phyloP scores from a whole-genome alignment of 352 stramenopile species.

The Globisporangium spiculum region DNA sequence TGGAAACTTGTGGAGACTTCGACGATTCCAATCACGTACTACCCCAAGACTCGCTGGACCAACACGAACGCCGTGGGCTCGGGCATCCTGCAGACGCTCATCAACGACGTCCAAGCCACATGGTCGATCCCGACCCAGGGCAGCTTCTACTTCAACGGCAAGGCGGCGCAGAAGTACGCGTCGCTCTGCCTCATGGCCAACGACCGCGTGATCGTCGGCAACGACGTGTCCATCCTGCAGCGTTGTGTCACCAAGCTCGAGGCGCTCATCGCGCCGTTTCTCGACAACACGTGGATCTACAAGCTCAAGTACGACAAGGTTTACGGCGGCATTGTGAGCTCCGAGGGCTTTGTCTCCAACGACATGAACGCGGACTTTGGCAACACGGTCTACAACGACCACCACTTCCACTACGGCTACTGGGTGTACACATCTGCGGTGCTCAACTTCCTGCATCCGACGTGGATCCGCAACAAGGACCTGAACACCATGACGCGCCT shows the following conservation, averaged over 20 bases:
- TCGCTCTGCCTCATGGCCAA: constrained; percentile 75
- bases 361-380: constrained; percentile 69
- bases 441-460: constrained; percentile 71
- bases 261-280: constrained; percentile 42
- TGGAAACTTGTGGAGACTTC: constrained; percentile 50
- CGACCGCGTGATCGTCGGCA: constrained; percentile 57
- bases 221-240: constrained; percentile 47
- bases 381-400: constrained; percentile 77
- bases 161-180: constrained; percentile 71
- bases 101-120: constrained; percentile 44
- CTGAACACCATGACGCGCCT: constrained; percentile 52
- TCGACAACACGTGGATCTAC: constrained; percentile 65
- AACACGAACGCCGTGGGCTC: constrained; percentile 13
- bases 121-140: constrained; percentile 51
- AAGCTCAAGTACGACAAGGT: constrained; percentile 62
- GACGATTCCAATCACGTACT: constrained; percentile 54
- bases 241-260: constrained; percentile 68
- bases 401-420: constrained; percentile 79
- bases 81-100: constrained; percentile 45
- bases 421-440: constrained; percentile 64
- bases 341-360: constrained; percentile 45
- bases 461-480: constrained; percentile 41
- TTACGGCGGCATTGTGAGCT: constrained; percentile 62
- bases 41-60: constrained; percentile 40
- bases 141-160: constrained; percentile 80